phyloP scores from a whole-genome alignment of 108 stramenopile genomes.

The Nannochloropsis gaditana region DNA sequence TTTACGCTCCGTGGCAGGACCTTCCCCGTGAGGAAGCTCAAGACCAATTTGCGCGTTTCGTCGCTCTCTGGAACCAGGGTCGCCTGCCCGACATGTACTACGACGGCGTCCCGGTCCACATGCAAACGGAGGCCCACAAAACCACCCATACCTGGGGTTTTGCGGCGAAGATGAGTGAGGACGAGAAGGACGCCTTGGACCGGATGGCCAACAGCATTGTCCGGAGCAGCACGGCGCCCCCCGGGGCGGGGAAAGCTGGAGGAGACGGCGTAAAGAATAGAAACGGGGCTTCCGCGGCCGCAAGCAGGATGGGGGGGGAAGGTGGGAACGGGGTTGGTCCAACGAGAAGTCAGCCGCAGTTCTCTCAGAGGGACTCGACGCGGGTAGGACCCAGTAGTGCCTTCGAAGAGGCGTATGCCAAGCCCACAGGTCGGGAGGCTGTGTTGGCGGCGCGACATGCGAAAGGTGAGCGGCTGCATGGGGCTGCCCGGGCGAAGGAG shows the following conservation, averaged over 20 bases:
- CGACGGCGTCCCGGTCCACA: neutral
- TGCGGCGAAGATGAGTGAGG: neutral
- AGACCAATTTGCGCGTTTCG: neutral
- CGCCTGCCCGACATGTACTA: neutral
- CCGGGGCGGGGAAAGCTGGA: neutral
- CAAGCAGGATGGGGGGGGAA: neutral
- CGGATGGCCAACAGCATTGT: neutral
- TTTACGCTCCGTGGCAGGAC: neutral
- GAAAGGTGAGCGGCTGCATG: neutral
- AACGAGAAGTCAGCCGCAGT: too few relatives aligned
- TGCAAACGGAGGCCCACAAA: neutral
- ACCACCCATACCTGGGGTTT: neutral
- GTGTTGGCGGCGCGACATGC: neutral
- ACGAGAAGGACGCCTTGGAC: neutral
- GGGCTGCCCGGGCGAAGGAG: neutral
- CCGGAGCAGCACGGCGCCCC: neutral
- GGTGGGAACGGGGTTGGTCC: too few relatives aligned
- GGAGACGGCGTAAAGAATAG: neutral
- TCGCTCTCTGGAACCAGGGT: neutral
- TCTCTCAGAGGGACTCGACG: neutral
- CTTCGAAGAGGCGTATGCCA: neutral
- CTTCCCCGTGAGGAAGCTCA: neutral
- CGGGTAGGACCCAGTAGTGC: neutral
- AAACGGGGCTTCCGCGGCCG: neutral
- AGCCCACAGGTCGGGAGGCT: neutral